A percentile compares a stretch with the other conserved stretches of the same genome.
phyloP scores from a whole-genome alignment of 169 alveolate species.

The Plasmodium vivax region DNA sequence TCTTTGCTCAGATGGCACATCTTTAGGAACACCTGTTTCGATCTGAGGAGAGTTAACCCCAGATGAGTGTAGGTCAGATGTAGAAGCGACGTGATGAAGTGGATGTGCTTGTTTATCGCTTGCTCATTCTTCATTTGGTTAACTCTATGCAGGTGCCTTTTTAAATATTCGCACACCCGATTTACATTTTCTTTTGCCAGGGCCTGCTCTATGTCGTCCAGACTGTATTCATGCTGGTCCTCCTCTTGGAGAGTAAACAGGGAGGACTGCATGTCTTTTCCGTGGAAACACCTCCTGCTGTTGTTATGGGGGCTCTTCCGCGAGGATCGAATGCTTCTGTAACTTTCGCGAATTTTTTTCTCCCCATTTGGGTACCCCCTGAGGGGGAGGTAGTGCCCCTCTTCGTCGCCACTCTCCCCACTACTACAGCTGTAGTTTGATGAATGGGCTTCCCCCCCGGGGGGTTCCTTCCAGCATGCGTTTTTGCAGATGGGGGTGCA shows the following conservation, averaged over 20 bases:
- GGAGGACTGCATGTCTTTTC: not conserved
- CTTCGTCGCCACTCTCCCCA: not conserved
- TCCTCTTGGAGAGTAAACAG: not conserved
- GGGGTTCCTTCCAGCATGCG: not conserved
- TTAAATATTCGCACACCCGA: constrained; percentile 28
- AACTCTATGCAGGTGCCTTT: constrained; percentile 11
- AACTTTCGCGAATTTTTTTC: no score
- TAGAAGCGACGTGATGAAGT: constrained; percentile 17
- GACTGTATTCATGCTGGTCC: not conserved
- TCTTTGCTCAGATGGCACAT: not conserved
- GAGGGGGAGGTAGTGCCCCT: not conserved
- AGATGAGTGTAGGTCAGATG: constrained; percentile 9
- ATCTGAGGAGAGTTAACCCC: constrained; percentile 30
- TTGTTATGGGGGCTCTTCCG: not conserved
- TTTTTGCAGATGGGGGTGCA: not conserved
- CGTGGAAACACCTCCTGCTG: not conserved
- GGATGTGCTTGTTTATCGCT: not conserved
- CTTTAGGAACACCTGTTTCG: not conserved
- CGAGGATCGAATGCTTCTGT: not conserved
- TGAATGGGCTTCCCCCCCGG: not conserved
- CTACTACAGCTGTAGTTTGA: not conserved
- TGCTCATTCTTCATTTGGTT: constrained; percentile 24
- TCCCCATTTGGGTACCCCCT: not conserved
- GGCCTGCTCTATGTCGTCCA: constrained; percentile 48
- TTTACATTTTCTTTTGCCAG: constrained; percentile 21